Evolutionary conservation across 75 land plant genomes (phyloP).

Genomic region (Larix kaempferi): DNA sequence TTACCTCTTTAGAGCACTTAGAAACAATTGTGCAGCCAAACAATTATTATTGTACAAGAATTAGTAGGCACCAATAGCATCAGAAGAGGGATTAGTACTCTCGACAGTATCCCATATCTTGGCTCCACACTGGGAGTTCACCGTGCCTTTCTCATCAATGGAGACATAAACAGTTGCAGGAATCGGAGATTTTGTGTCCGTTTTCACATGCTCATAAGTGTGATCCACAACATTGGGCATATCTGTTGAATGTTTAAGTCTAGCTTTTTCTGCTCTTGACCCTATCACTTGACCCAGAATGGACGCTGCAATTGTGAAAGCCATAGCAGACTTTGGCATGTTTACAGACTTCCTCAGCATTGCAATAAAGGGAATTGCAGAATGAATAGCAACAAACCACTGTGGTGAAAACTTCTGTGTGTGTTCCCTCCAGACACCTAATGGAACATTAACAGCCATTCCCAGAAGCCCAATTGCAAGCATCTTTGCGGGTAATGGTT

Average conservation of each 20-base stretch:
- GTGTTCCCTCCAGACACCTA: conserved; percentile 97
- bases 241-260: conserved; percentile 29
- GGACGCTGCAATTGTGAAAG: conserved; percentile 86
- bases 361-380: conserved; percentile 92
- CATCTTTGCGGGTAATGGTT: conserved; percentile 77
- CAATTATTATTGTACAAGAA: background rate
- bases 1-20: too few relatives aligned
- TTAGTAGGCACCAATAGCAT: background rate
- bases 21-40: too few relatives aligned
- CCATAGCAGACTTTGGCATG: conserved; percentile 97
- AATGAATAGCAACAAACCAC: conserved; percentile 93
- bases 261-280: conserved; percentile 78
- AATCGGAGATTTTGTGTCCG: background rate
- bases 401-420: conserved; percentile 89
- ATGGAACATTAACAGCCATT: conserved; percentile 90
- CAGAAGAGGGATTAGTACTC: conserved; percentile 4
- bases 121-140: conserved; percentile 2
- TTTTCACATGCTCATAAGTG: background rate
- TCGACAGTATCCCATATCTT: background rate
- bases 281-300: conserved; percentile 94
- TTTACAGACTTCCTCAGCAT: conserved; percentile 89
- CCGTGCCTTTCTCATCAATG: background rate
- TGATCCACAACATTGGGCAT: background rate
- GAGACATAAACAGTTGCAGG: background rate
- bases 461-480: conserved; percentile 82